Evolutionary conservation across 345 rosid genomes (phyloP), one percentile per base, ranked within the genome.

Genomic region (Bruguiera sexangula): DNA sequence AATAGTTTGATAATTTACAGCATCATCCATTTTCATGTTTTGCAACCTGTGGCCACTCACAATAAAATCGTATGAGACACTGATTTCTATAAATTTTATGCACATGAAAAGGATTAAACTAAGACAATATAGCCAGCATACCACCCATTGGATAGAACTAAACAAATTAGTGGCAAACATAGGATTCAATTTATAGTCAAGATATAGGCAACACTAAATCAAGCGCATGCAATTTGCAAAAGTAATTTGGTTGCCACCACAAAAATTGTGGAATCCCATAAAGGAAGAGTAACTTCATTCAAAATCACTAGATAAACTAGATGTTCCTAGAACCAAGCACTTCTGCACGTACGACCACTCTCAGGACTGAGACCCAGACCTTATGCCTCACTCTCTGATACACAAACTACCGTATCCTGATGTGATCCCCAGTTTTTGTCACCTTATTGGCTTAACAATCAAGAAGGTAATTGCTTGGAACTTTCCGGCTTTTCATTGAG

Each of bases 1-100:
- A 27, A 87, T 67, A 63, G 85, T 86, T 80, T 84, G 94, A 75
- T 92, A 95, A 77, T 84, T 86, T 20, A 95, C 88, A 46, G 70
- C 79, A 63, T 79, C 85, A 53, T 76, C 69, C 60, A 76, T 30
- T 72, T 74, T 84, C 30, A 66, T 71, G 72, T 76, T 73, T 16
- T 75, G 76, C 68, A 65, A 19, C 71, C 87, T 82, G 78, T 6
- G 15, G 57, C 20, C 31, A 70, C 43, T 63, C 48, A 58, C 24
- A 27, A 58, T 26, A 67, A 71, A 16, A 79, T 7, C 16, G 19
- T 36, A 36, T 51, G 18, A 67, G 53, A 55, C 53, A 43, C 3
- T 39, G 21, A 27, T 19, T 32, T 11, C 54, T 43, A 68, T 3
- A 54, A 57, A 9, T 20, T 39, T 21, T 22, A 55, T 0, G 10